Evolutionary conservation across 1,284 basidiomycete species (phyloP), one percentile per base, ranked within the genome.

Genomic region (Mycena sp.): DNA sequence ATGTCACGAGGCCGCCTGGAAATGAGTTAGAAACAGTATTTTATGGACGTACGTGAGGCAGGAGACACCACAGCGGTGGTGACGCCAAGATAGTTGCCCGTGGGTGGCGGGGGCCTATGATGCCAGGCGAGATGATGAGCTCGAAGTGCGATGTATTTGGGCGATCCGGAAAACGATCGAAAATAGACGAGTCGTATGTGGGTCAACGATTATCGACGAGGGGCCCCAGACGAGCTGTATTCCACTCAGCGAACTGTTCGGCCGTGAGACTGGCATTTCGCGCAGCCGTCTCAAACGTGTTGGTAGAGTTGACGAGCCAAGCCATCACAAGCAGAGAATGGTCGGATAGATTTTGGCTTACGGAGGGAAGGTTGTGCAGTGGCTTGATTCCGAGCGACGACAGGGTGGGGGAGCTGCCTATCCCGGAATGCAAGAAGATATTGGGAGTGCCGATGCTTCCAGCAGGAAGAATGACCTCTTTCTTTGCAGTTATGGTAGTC

Each of bases 261-360:
- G 38, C 53, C 6, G 54, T 38, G 12, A 72, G 32, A 1, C 69
- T 68, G 5, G 65, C 41, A 56, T 75, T 70, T 12, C 72, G 67
- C 12, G 43, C 38, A 40, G 70, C 25, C 44, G 58, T 54, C 45
- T 76, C 74, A 26, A 62, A 62, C 17, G 73, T 71, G 44, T 72
- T 48, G 11, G 54, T 68, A 5, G 60, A 61, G 50, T 67, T 70
- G 41, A 73, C 73, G 9, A 30, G 26, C 35, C 46, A 62, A 3
- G 23, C 46, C 4, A 52, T 9, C 4, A 3, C 12, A 28, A 59
- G 49, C 29, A 59, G 44, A 17, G 63, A 66, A 68, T 83, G 81
- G 67, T 83, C 82, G 55, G 74, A 72, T 14, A 83, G 65, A 59
- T 81, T 81, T 57, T 75, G 70, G 1, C 79, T 78, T 10, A 80